phyloP scores from a whole-genome alignment of 306 rosid genomes.

The Cicer yamashitae region DNA sequence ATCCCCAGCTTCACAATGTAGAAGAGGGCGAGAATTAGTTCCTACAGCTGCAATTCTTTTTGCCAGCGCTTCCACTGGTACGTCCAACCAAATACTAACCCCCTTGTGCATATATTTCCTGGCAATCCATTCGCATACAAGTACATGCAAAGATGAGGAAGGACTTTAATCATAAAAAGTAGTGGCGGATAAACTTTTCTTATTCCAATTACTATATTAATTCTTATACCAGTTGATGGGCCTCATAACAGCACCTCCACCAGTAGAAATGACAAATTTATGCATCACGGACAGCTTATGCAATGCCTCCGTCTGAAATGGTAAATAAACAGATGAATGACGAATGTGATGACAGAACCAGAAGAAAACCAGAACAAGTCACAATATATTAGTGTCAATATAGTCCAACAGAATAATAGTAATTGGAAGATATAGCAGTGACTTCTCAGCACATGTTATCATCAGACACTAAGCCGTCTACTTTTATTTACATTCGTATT shows the following conservation, averaged over 20 bases:
- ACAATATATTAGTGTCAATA: neutral
- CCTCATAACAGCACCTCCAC: slow-evolving; percentile 92
- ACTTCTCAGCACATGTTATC: slow-evolving; percentile 24
- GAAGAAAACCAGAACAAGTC: neutral
- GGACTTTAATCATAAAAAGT: slow-evolving; percentile 9
- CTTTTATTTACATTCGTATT: slow-evolving; percentile 18
- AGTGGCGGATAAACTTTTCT: slow-evolving; percentile 13
- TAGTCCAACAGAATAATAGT: slow-evolving; percentile 11
- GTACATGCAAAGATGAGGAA: slow-evolving; percentile 34
- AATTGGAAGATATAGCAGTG: neutral
- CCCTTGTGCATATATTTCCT: slow-evolving; percentile 95
- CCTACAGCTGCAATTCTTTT: slow-evolving; percentile 87
- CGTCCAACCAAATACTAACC: slow-evolving; percentile 90
- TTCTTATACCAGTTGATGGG: slow-evolving; percentile 82
- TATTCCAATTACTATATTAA: slow-evolving; percentile 20
- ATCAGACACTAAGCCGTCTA: slow-evolving; percentile 13
- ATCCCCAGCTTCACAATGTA: slow-evolving; percentile 79
- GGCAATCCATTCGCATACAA: slow-evolving; percentile 43
- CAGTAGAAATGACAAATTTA: slow-evolving; percentile 80
- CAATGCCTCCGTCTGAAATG: slow-evolving; percentile 76
- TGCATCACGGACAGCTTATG: slow-evolving; percentile 68
- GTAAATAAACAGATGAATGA: slow-evolving; percentile 32
- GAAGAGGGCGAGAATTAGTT: slow-evolving; percentile 90
- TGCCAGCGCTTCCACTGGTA: slow-evolving; percentile 92
- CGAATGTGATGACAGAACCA: slow-evolving; percentile 35